A percentile compares a stretch with the other conserved stretches of the same genome.
Evolutionary conservation across 495 filamentous ascomycete species (phyloP).

Genomic region (Lophium mytilinum): DNA sequence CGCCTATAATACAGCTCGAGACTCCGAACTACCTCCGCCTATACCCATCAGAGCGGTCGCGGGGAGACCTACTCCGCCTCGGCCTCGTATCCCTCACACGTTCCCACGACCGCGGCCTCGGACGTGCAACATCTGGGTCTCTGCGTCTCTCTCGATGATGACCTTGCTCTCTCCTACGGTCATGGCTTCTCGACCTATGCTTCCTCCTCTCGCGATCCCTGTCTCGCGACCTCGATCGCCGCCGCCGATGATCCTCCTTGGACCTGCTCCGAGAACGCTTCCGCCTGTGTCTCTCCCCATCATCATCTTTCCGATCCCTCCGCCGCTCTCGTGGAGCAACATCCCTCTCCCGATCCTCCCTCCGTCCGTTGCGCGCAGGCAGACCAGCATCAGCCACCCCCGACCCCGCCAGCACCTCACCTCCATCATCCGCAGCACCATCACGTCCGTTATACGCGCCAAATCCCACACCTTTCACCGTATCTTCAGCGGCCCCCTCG

Average conservation of each 20-base stretch:
- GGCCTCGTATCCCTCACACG: not conserved
- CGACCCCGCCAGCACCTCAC: not conserved
- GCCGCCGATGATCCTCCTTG: not conserved
- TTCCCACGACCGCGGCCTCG: not conserved
- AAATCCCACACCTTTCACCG: conserved; percentile 17
- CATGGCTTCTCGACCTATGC: not conserved
- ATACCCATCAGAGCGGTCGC: not conserved
- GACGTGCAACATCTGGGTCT: not conserved
- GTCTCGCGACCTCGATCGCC: not conserved
- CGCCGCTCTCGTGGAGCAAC: conserved; percentile 1
- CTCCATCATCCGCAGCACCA: not conserved
- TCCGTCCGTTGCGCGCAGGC: not conserved
- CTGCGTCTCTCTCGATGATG: not conserved
- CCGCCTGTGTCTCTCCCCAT: not conserved
- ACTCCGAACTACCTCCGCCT: not conserved
- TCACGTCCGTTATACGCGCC: conserved; percentile 3
- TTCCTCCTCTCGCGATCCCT: not conserved
- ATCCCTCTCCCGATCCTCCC: not conserved
- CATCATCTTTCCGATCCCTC: not conserved
- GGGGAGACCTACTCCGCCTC: not conserved
- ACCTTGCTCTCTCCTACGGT: not conserved
- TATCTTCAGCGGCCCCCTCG: conserved; percentile 11
- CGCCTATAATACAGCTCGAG: no score
- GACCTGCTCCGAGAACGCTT: not conserved
- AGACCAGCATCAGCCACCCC: not conserved